Evolutionary conservation across 192 early-diverging fungal genomes (phyloP), one percentile per base, ranked within the genome.

Genomic region (Coemansia erecta): DNA sequence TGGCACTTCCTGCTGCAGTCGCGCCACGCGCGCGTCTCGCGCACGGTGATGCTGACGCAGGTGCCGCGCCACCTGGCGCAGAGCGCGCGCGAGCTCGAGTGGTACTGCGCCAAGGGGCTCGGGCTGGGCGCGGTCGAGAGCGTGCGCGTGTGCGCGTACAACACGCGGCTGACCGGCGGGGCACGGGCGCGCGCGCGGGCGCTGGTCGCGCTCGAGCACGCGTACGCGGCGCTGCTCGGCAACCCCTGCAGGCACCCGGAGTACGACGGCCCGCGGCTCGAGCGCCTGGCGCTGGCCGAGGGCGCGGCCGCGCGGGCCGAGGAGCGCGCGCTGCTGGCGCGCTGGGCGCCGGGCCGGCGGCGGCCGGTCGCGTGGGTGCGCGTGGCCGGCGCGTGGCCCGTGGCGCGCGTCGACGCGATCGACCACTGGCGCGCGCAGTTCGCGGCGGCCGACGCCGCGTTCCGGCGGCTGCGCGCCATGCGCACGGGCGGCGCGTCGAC

Each of bases 11-110:
- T 81, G 43, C 68, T 76, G 66, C 73, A 72, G 44, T 76, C 74
- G 53, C 58, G 70, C 0, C 73, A 72, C 37, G 70, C 80, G 5
- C 56, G 68, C 15, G 80, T 73, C 0, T 72, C 87, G 11, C 84
- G 88, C 19, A 87, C 87, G 10, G 82, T 91, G 13, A 84, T 91
- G 82, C 77, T 91, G 6, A 83, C 85, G 0, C 85, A 84, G 3
- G 74, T 91, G 24, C 90, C 90, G 4, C 52, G 81, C 0, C 74
- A 77, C 26, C 39, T 77, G 61, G 74, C 74, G 4, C 52, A 55
- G 18, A 67, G 72, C n/a, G 66, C 88, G 18, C 83, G 87, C 37
- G 66, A 66, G 13, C 73, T 92, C 44, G 82, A 86, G 45, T 82
- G 85, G 45, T 92, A 85, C 70, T 92, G 86, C 61, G 82, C 86